Evolutionary conservation across 1,284 basidiomycete species (phyloP), one percentile per base, ranked within the genome.

Genomic region (Apiotrichum veenhuisii): DNA sequence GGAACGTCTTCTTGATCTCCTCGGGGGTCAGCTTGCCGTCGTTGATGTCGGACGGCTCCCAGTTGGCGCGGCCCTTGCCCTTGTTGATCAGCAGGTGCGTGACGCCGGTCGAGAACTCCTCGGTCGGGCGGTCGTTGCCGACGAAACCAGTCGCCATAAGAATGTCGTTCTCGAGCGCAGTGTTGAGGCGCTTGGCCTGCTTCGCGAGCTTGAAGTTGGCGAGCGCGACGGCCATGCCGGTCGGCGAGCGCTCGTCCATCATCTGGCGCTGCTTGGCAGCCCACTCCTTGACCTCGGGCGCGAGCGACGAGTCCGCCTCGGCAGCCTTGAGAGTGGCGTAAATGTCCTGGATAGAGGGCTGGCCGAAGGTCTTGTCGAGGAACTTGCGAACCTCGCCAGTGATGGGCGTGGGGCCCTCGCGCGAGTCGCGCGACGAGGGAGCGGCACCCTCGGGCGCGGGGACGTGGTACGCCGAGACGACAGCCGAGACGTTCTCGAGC

Each of bases 161-260:
- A 42, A 72, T 67, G 55, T 70, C 70, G 85, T 89, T 91, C 64
- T 87, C 79, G 58, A 96, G 80, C 7, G 84, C 85, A 58, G 88
- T 80, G 23, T 82, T 79, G 46, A 96, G 79, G 18, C 81, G 61
- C 61, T 69, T 75, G 76, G 86, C 78, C 4, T 78, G 74, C 68
- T 81, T 83, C 17, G 89, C 91, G 59, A 80, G 79, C 50, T 88
- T 84, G 61, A 93, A 83, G 14, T 89, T 88, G 65, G 83, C 78
- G 20, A 97, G 80, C 20, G 92, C 84, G 27, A 97, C 87, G 70
- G 88, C 90, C 68, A 96, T 81, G 67, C 91, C 93, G 2, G 92
- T 95, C 5, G 93, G 93, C 72, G 90, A 92, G 52, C 91, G 84
- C 62, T 82, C 67, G 46, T 84, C 78, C 62, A 98, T 78, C 26